Conservation (phyloP, 2,329 filamentous ascomycete species). For the Ophiostoma sp. region DNA sequence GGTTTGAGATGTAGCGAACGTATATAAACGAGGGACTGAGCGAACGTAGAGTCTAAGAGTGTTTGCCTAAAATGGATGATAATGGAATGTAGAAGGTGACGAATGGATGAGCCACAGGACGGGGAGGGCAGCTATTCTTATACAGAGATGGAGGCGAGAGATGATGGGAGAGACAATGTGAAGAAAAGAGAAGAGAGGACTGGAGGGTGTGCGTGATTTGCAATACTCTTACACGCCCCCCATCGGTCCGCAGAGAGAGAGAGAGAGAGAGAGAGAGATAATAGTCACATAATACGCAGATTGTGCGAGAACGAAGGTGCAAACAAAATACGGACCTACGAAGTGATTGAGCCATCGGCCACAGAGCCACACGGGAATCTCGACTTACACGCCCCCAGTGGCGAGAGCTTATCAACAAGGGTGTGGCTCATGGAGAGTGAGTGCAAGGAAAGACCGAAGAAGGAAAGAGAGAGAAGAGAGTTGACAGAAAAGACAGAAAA, state of each 20-base stretch:
- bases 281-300: not conserved
- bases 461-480: not conserved
- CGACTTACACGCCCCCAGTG: slow-evolving; percentile 14
- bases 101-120: slow-evolving; percentile 4
- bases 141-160: not conserved
- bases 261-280: not conserved
- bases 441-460: not conserved
- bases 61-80: slow-evolving; percentile 1
- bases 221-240: not conserved
- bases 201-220: not conserved
- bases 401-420: slow-evolving; percentile 18
- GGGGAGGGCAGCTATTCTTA: slow-evolving; percentile 3
- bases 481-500: not conserved
- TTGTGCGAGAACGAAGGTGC: not conserved
- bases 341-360: not conserved
- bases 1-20: not conserved
- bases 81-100: not conserved
- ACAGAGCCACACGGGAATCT: not conserved
- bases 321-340: not conserved
- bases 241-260: not conserved
- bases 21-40: slow-evolving; percentile 26
- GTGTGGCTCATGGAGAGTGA: not conserved
- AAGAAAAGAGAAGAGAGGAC: not conserved
- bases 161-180: not conserved
- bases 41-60: slow-evolving; percentile 17